Base-by-base conservation (phyloP, 73 alveolate genomes). In the Uronychia setigera region DNA sequence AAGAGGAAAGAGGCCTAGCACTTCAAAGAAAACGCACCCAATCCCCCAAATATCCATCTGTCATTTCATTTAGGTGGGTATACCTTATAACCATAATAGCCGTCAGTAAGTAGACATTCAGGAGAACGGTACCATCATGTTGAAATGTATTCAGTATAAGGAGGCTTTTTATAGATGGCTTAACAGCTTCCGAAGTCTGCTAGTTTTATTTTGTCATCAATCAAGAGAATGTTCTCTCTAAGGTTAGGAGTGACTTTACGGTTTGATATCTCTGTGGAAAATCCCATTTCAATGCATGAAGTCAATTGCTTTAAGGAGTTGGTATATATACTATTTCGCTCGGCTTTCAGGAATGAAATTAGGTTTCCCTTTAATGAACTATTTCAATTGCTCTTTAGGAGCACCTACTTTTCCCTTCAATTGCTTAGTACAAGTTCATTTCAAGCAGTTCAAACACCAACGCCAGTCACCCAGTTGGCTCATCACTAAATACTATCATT, bases 131-230 rank as follows among this genome's bases (percentile, higher is more conserved):
- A 95, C 99, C 99, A 95, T 85, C 99, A 80, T 19, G 99, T 95
- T 0, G 97, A 91, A 57, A 95, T 93, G 88, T 95, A 95, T 82
- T 95, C 99, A 28, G 99, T 95, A 78, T 86, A 89, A 5, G 99
- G 99, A 0, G 95, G 99, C 86, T 92, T 88, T 9, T 97, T 88
- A 79, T 94, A 91, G 32, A 97, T 93, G 31, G 99, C 99, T 88
- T 95, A 93, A 75, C 99, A 97, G 35, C 95, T 78, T 29, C 99
- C 99, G 31, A 97, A 91, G 91, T 97, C 99, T 0, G 99, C 99
- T 32, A 97, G 88, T 86, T 97, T 97, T 0, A 90, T 88, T 9
- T 92, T 85, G 35, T 85, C 96, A 26, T 89, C 96, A 67, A 86
- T 33, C 28, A 91, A 74, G 59, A 91, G 76, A 29, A 91, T 91